phyloP scores from a whole-genome alignment of 192 early-diverging fungal genomes.

The Coemansia interrupta region DNA sequence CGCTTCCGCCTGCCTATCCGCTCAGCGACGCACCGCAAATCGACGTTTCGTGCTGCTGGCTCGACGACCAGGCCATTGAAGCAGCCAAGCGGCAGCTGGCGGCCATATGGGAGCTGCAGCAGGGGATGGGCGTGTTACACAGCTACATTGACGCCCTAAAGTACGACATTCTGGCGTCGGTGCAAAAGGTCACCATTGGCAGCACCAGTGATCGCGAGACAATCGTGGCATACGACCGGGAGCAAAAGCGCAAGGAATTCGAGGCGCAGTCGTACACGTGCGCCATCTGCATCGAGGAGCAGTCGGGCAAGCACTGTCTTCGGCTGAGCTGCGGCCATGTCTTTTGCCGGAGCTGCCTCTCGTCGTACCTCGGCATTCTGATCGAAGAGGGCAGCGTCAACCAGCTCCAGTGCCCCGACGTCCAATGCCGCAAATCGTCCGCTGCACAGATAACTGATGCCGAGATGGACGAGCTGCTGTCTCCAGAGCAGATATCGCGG shows the following conservation, averaged over 20 bases:
- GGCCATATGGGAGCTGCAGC: conserved; percentile 10
- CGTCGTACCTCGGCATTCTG: conserved; percentile 19
- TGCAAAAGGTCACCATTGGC: too few species aligned
- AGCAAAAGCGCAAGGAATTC: conserved; percentile 4
- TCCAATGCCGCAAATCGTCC: conserved; percentile 1
- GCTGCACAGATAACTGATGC: background rate
- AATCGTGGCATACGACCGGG: background rate
- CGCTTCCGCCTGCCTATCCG: conserved; percentile 10
- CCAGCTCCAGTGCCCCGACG: conserved; percentile 13
- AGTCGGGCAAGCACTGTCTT: conserved; percentile 25
- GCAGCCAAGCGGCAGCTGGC: background rate
- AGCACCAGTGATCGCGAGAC: background rate
- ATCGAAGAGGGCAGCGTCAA: conserved; percentile 19
- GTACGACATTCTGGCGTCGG: conserved; percentile 6
- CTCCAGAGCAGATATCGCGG: conserved; percentile 3
- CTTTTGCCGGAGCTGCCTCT: conserved; percentile 12
- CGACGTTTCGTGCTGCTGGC: conserved; percentile 14
- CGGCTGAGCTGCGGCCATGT: conserved; percentile 25
- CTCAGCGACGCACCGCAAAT: conserved; percentile 11
- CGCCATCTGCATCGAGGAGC: conserved; percentile 28
- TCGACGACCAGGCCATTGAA: background rate
- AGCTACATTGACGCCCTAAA: conserved; percentile 7
- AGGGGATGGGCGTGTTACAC: conserved; percentile 22
- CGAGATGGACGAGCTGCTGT: conserved; percentile 4
- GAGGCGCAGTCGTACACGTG: conserved; percentile 14